These are phyloP conservation scores for Carex kokanica DNA, from an alignment of 176 grass and related monocot genomes.

Conservation along the genomic window DNA sequence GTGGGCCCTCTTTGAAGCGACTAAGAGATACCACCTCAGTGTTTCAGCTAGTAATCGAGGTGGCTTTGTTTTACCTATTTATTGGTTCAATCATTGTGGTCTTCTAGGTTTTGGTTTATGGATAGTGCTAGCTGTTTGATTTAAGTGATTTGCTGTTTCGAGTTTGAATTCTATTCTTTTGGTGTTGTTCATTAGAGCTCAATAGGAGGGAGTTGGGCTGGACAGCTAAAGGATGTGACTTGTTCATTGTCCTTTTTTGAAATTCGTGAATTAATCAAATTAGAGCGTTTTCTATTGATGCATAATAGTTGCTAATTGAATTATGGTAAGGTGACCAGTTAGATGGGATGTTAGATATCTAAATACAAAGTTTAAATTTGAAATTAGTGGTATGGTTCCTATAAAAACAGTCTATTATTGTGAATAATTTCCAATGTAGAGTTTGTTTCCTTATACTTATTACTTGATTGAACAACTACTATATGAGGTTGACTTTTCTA, in stretches of 20 bases:
- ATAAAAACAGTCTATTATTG: background rate
- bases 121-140: background rate
- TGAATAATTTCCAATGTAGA: background rate
- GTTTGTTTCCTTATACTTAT: background rate
- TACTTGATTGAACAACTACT: background rate
- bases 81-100: background rate
- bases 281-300: background rate
- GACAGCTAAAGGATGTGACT: background rate
- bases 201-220: background rate
- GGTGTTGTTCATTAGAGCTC: background rate
- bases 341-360: background rate
- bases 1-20: background rate
- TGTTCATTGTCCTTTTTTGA: background rate
- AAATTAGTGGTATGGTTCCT: background rate
- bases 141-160: background rate
- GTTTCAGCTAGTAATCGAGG: slow-evolving; percentile 23
- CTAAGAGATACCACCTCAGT: slow-evolving; percentile 1
- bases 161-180: background rate
- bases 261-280: background rate
- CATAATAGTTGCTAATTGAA: background rate
- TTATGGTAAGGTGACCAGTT: background rate
- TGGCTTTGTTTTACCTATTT: background rate
- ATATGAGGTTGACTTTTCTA: background rate
- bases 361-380: background rate
- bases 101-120: background rate